Evolutionary conservation across 2,329 filamentous ascomycete genomes (phyloP).

Genomic region (Fusarium scirpi): DNA sequence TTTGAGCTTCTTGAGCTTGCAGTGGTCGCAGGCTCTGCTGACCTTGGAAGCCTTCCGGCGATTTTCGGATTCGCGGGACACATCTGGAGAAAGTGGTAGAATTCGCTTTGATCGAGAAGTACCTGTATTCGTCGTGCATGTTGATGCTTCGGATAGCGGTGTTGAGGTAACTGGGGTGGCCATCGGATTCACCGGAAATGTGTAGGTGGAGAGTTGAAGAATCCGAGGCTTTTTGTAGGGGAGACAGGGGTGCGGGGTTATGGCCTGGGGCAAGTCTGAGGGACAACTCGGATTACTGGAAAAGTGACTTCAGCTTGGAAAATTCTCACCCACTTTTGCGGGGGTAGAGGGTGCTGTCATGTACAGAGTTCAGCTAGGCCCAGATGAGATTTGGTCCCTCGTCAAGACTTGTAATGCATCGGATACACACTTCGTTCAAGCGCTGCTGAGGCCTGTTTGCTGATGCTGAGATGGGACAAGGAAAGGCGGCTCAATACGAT

Average conservation of each 20-base stretch:
- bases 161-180: conserved; percentile 22
- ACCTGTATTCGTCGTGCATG: conserved; percentile 1
- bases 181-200: conserved; percentile 20
- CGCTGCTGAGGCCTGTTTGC: not conserved
- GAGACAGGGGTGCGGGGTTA: not conserved
- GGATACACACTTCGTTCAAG: not conserved
- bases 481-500: rapidly evolving
- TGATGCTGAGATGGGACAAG: rapidly evolving
- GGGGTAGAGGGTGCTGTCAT: not conserved
- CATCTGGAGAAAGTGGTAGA: conserved; percentile 22
- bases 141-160: conserved; percentile 33
- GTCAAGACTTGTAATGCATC: not conserved
- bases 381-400: not conserved
- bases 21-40: conserved; percentile 55
- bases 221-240: conserved; percentile 8
- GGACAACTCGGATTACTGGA: not conserved
- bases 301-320: not conserved
- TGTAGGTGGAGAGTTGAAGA: conserved; percentile 26
- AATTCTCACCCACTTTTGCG: not conserved
- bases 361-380: not conserved
- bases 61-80: conserved; percentile 25
- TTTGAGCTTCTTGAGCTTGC: conserved; percentile 54
- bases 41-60: conserved; percentile 37
- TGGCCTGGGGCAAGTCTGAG: not conserved
- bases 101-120: conserved; percentile 21